A percentile compares a stretch with the other conserved stretches of the same genome.
Conservation (phyloP, 805 yeast species). For the Kuraishia hungarica region DNA sequence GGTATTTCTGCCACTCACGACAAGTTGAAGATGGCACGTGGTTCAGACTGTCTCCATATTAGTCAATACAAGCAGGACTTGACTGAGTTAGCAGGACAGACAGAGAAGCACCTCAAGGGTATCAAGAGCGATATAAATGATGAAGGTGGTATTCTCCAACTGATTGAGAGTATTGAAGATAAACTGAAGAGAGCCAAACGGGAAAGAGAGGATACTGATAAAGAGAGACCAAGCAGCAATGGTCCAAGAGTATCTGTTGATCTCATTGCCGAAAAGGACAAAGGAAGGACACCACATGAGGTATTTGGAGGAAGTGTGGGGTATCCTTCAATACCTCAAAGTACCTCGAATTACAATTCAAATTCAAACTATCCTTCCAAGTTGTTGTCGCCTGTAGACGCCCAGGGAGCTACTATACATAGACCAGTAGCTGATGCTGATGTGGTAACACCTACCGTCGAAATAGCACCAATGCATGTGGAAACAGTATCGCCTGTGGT, state of each 20-base stretch:
- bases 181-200: background rate
- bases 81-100: background rate
- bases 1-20: background rate
- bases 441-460: background rate
- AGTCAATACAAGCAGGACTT: background rate
- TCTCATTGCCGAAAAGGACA: background rate
- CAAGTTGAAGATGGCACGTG: background rate
- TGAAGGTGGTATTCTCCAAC: background rate
- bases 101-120: background rate
- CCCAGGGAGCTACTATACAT: too few relatives aligned
- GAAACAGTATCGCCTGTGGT: background rate
- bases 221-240: too few relatives aligned
- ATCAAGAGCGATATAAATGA: background rate
- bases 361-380: too few relatives aligned
- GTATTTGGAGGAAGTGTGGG: background rate
- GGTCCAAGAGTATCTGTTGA: background rate
- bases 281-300: background rate
- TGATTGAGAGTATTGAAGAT: background rate
- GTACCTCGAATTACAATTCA: too few relatives aligned
- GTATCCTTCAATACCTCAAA: too few relatives aligned
- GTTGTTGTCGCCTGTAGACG: too few relatives aligned
- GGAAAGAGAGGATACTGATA: background rate
- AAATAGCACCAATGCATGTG: background rate
- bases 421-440: background rate
- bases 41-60: background rate